Base-by-base conservation (phyloP, 1,139 yeast species). In the Tardiomyces blankii region DNA sequence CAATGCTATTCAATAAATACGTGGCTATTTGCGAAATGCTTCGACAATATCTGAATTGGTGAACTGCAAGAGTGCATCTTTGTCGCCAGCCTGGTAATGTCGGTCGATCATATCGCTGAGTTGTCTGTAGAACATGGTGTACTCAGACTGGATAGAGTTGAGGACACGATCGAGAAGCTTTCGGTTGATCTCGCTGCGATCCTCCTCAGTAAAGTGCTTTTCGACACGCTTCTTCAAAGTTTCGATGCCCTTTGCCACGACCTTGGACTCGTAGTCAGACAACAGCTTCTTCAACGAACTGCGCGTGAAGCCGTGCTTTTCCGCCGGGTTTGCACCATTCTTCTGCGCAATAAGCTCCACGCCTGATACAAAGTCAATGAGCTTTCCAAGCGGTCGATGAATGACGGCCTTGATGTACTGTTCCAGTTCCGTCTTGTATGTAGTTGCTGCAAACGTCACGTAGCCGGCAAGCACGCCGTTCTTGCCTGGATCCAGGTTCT, bases 271-370 rank as follows among this genome's bases (percentile, higher is more conserved):
- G 56, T 78, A 80, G 2, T 73, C 72, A 1, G 72, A 60, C 38
- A 83, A 61, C 18, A 84, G 67, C 38, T 80, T 74, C 51, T 74
- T 77, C 49, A 86, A 66, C 21, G 76, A 73, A 44, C 77, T 73
- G 54, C 74, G 74, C 51, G 77, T 80, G 54, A 78, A 81, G 23
- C 82, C 80, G 53, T 80, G 82, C 51, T 82, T 77, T n/a, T 67
- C 68, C 2, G 50, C 52, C 2, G 60, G 62, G 8, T 44, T 44
- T 7, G 52, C 51, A 2, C 38, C 41, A 40, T 64, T 63, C 46
- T 63, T 65, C 40, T 71, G 69, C 5, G 71, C 60, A 23, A 79
- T 62, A 2, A 75, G 71, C 46, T 80, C 82, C 43, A 82, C 77
- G 41, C 80, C 86, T 42, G 73, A 73, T 4, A 87, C 75, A 60